Conservation (phyloP, 306 rosid species). For the Glycine tomentella region DNA sequence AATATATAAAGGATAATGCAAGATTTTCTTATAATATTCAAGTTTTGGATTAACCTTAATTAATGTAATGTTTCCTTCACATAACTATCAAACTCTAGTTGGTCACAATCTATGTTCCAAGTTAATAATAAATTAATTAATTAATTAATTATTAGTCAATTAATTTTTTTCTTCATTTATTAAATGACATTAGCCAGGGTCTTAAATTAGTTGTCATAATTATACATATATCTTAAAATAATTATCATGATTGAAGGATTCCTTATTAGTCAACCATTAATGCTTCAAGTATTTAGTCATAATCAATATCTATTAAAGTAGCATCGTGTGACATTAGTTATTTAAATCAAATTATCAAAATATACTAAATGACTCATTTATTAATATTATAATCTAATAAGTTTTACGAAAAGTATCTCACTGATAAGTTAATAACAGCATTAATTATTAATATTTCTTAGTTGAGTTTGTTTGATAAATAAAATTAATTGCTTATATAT, state of each 20-base stretch:
- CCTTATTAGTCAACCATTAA: not conserved
- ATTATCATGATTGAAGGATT: not conserved
- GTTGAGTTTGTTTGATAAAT: not conserved
- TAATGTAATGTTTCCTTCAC: not conserved
- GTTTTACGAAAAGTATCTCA: not conserved
- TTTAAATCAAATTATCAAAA: not conserved
- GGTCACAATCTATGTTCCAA: not conserved
- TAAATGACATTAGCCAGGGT: not conserved
- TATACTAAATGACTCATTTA: not conserved
- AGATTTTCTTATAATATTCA: too few relatives aligned
- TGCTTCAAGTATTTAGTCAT: conserved; percentile 8
- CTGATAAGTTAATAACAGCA: not conserved
- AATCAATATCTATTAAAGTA: conserved; percentile 2
- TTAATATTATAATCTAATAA: not conserved
- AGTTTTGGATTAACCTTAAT: not conserved
- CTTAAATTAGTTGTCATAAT: not conserved
- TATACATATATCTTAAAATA: not conserved
- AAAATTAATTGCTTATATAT: not conserved
- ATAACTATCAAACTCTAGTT: not conserved
- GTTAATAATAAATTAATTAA: not conserved
- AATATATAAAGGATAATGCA: not conserved
- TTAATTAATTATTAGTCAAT: not conserved
- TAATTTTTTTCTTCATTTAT: not conserved
- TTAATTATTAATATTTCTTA: not conserved
- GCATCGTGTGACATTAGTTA: not conserved